Percentiles rank a stretch among this genome's conserved stretches.
These are phyloP conservation scores for Diaporthe amygdali DNA, from an alignment of 2,329 filamentous ascomycete genomes.

Conservation along the genomic window DNA sequence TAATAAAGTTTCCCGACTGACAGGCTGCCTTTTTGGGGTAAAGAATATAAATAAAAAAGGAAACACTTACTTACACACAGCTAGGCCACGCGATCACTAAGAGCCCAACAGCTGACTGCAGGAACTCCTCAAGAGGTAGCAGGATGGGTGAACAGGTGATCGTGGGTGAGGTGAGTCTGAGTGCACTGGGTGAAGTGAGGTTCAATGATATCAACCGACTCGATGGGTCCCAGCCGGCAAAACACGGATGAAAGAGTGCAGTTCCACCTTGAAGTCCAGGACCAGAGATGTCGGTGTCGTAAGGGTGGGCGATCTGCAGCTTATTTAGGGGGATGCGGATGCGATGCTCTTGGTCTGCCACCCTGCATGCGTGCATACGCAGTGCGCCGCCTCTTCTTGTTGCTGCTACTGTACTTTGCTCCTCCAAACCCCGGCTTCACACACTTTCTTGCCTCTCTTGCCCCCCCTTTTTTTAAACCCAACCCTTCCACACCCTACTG, in stretches of 20 bases:
- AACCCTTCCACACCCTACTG: background rate
- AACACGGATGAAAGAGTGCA: slow-evolving; percentile 8
- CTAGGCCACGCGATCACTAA: background rate
- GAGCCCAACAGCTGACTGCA: background rate
- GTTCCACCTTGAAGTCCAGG: slow-evolving; percentile 8
- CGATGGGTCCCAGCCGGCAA: slow-evolving; percentile 3
- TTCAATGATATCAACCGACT: background rate
- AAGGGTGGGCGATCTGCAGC: slow-evolving; percentile 18
- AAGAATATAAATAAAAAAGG: background rate
- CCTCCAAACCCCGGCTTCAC: background rate
- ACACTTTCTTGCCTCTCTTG: background rate
- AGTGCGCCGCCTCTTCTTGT: background rate
- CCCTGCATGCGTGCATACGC: slow-evolving; percentile 11
- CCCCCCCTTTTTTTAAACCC: background rate
- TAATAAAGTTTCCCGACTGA: background rate
- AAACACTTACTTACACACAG: background rate
- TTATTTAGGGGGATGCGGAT: slow-evolving; percentile 8
- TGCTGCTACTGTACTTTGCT: background rate
- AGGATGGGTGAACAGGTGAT: background rate
- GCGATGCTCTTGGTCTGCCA: background rate
- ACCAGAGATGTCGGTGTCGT: background rate
- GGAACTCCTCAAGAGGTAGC: background rate
- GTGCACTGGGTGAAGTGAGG: background rate
- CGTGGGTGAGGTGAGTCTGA: background rate
- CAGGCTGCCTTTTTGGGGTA: background rate